Percentiles rank a stretch among this genome's conserved stretches.
Evolutionary conservation across 192 early-diverging fungal genomes (phyloP).

Genomic region (Coemansia sp.): DNA sequence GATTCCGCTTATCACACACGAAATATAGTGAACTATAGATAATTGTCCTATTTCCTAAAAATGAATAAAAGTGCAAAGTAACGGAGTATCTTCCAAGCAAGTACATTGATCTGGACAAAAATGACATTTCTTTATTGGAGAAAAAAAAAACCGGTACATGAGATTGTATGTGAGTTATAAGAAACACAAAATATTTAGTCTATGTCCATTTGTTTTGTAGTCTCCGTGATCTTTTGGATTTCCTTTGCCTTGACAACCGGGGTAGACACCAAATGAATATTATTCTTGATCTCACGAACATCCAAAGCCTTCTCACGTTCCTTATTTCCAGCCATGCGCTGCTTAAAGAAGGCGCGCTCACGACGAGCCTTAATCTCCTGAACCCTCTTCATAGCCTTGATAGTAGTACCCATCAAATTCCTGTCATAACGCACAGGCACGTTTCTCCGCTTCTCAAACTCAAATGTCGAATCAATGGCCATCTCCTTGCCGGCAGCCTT

Average conservation of each 20-base stretch:
- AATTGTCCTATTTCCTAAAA: neutral
- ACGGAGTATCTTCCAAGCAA: neutral
- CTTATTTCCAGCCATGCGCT: constrained; percentile 85
- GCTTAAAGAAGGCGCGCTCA: constrained; percentile 92
- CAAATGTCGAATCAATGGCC: constrained; percentile 95
- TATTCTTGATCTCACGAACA: constrained; percentile 74
- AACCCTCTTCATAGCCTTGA: constrained; percentile 98
- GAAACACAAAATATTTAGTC: constrained; percentile 17
- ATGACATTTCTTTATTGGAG: neutral
- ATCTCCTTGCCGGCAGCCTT: constrained; percentile 99
- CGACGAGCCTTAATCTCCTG: constrained; percentile 91
- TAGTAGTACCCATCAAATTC: constrained; percentile 91
- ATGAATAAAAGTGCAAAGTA: neutral
- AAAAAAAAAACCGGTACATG: constrained; percentile 1
- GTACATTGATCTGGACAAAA: neutral
- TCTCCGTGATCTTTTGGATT: constrained; percentile 38
- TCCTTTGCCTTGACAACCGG: constrained; percentile 41
- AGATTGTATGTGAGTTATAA: neutral
- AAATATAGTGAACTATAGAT: constrained; percentile 6
- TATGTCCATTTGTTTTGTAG: constrained; percentile 52
- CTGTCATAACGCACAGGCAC: constrained; percentile 97
- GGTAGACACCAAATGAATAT: constrained; percentile 80
- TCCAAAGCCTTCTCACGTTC: constrained; percentile 75
- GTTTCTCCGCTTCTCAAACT: constrained; percentile 98
- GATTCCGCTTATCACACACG: constrained; percentile 46